phyloP scores from a whole-genome alignment of 129 eudicot species.

The Flaveria bidentis region DNA sequence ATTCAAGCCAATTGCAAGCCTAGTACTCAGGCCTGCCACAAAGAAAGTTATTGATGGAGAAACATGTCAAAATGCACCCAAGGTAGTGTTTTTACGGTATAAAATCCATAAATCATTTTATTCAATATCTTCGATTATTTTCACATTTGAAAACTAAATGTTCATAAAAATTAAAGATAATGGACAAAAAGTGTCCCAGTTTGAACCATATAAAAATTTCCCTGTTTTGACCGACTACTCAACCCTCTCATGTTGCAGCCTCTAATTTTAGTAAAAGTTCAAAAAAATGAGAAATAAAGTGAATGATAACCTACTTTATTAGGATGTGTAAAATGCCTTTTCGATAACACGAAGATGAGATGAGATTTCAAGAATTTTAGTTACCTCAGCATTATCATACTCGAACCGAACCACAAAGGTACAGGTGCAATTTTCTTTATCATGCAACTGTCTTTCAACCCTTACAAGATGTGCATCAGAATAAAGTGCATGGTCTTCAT shows the following conservation, averaged over 20 bases:
- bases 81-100: not conserved
- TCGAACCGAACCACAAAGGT: constrained; percentile 61
- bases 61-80: not conserved
- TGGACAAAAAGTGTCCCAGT: not conserved
- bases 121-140: not conserved
- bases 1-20: too few relatives aligned
- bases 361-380: not conserved
- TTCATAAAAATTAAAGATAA: not conserved
- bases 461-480: constrained; percentile 62
- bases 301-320: not conserved
- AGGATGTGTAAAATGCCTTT: not conserved
- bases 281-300: not conserved
- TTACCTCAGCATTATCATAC: constrained; percentile 66
- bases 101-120: not conserved
- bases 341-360: not conserved
- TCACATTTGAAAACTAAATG: not conserved
- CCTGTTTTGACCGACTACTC: not conserved
- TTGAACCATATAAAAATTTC: not conserved
- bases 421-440: constrained; percentile 54
- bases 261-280: not conserved
- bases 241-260: not conserved
- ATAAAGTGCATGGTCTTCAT: constrained; percentile 69
- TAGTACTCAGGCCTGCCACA: too few relatives aligned
- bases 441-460: constrained; percentile 56
- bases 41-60: not conserved